Evolutionary conservation across 768 basidiomycete species (phyloP).

Genomic region (Peribolospora kevripleyi): DNA sequence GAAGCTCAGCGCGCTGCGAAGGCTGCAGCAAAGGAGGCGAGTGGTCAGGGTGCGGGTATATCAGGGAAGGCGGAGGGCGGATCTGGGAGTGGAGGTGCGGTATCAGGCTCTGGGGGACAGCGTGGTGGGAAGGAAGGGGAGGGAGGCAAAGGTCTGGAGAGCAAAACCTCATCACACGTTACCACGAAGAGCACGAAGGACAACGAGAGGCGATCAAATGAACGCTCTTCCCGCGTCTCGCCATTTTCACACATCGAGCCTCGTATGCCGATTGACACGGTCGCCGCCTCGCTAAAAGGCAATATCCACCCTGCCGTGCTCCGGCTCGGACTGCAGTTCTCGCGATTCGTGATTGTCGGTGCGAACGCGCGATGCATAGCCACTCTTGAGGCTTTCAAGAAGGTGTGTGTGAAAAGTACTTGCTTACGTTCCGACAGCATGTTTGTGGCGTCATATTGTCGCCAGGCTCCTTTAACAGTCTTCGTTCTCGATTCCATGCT

Average conservation of each 20-base stretch:
- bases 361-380: slow-evolving; percentile 91
- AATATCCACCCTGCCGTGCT: slow-evolving; percentile 78
- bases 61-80: no score
- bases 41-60: background rate
- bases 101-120: no score
- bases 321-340: slow-evolving; percentile 66
- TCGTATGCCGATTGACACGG: slow-evolving; percentile 25
- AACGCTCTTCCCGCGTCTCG: slow-evolving; percentile 27
- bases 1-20: slow-evolving; percentile 63
- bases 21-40: slow-evolving; percentile 25
- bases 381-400: slow-evolving; percentile 71
- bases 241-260: slow-evolving; percentile 49
- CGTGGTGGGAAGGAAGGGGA: no score
- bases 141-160: no score
- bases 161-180: background rate
- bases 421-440: background rate
- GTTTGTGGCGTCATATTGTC: slow-evolving; percentile 11
- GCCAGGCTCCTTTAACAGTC: background rate
- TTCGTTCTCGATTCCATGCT: slow-evolving; percentile 1
- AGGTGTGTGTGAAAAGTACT: slow-evolving; percentile 28
- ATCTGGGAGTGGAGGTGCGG: no score
- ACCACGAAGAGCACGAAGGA: background rate
- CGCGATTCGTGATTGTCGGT: slow-evolving; percentile 74
- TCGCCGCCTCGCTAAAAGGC: slow-evolving; percentile 24
- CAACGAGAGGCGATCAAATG: background rate